Base-by-base conservation (phyloP, 805 yeast species). In the Saturnispora besseyi region DNA sequence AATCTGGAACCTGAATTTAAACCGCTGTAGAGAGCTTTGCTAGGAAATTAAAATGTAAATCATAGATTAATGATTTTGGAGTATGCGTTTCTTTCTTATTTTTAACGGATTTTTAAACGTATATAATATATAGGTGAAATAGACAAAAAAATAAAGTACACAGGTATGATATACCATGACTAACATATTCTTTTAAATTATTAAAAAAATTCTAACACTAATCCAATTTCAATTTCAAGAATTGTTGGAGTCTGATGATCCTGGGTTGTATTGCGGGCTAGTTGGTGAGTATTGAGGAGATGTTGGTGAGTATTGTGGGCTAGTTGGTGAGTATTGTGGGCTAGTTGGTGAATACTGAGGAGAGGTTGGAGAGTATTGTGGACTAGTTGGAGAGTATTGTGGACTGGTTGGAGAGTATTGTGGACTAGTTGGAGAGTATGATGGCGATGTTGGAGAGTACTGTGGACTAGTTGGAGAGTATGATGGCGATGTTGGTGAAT, bases 371-470 rank as follows among this genome's bases (percentile, higher is more conserved):
- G 81, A 72, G 63, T 87, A 84, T 5, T 72, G 63, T 51, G 90
- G 90, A 3, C 80, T 76, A 0, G 88, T 85, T 42, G 96, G 96
- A 1, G 83, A 75, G 66, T 87, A 88, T 1, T 73, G 62, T 87
- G 96, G 97, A 0, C 91, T 82, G 0, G 96, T 87, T 53, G 90
- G 90, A 0, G 81, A 72, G 64, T 87, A 84, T 7, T 71, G 63
- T 51, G 91, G 90, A 3, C 81, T 76, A 0, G 88, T 85, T 44
- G 96, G 96, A 1, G 83, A 75, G 66, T 87, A 87, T 1, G 73
- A 63, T 55, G 96, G 96, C 7, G 0, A 89, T 81, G 96, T 87
- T 54, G 93, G 91, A 0, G 79, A 72, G 61, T 83, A 84, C 4
- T 67, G 59, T 55, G 85, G 85, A 1, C 85, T 78, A 0, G 93